Base-by-base conservation (phyloP, 495 filamentous ascomycete genomes). In the Trichoderma orchidacearum region DNA sequence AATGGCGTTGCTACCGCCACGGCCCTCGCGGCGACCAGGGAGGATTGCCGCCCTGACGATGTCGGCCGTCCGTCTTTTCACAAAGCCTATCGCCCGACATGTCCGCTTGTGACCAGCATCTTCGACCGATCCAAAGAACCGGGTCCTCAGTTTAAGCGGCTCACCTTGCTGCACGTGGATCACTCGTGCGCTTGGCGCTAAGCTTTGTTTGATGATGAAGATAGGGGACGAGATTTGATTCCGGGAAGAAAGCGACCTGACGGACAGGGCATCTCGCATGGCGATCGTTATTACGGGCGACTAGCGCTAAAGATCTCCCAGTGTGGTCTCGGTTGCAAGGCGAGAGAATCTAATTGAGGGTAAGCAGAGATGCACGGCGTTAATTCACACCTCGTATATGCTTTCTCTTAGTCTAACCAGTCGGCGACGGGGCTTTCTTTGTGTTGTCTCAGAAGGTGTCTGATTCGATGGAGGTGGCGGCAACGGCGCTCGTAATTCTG, bases 261-360 rank as follows among this genome's bases (percentile, higher is more conserved):
- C 41, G 27, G 41, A 48, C 41, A 48, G 41, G 41, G 41, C 41
- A 48, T 48, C 41, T 48, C 18, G 41, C 41, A 13, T 23, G 41
- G 18, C 41, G 41, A 48, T 48, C 41, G 41, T 48, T 48, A 48
- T 48, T 48, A 48, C 41, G 41, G 41, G 41, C 41, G 41, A 48
- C 41, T 48, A 48, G 41, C 41, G 41, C 41, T 48, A 48, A 13
- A 48, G 41, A 48, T 48, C 41, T 48, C 41, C 21, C 41, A 48
- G 27, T 48, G 27, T 48, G 41, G 21, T 23, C 41, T 48, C 41
- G 41, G 41, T 23, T 48, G 41, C 23, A 23, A 48, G 41, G 41
- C 41, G 41, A 48, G 41, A 48, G 41, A n/a, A n/a, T 48, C 41
- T 25, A 48, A 48, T 48, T 7, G 41, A 17, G 41, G 8, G 27